Conservation (phyloP, 495 filamentous ascomycete species). For the Penicillium maclennaniae region DNA sequence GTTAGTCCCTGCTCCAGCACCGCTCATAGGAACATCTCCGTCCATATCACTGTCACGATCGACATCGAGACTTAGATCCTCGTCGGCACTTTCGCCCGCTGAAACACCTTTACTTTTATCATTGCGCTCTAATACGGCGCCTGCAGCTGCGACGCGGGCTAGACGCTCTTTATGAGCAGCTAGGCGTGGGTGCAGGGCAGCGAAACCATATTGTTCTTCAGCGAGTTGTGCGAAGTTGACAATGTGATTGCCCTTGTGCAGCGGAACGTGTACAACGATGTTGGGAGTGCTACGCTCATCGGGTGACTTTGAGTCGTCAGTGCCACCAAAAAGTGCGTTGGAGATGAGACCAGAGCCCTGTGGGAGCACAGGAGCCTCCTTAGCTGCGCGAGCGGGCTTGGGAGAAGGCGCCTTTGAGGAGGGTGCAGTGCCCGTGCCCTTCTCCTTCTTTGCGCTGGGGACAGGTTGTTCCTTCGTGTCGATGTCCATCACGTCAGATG, state of each 20-base stretch:
- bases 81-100: slow-evolving; percentile 64
- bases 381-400: slow-evolving; percentile 51
- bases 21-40: slow-evolving; percentile 76
- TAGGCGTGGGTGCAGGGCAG: slow-evolving; percentile 83
- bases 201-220: slow-evolving; percentile 90
- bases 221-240: slow-evolving; percentile 94
- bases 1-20: slow-evolving; percentile 43
- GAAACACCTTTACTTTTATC: slow-evolving; percentile 50
- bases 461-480: slow-evolving; percentile 28
- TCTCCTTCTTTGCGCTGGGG: slow-evolving; percentile 34
- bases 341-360: slow-evolving; percentile 67
- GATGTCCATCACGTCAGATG: slow-evolving; percentile 35
- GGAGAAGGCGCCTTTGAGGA: slow-evolving; percentile 58
- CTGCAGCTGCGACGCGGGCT: slow-evolving; percentile 76
- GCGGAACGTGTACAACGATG: slow-evolving; percentile 76
- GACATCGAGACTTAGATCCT: slow-evolving; percentile 41
- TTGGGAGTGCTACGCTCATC: slow-evolving; percentile 62
- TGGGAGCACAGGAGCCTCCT: slow-evolving; percentile 54
- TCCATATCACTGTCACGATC: slow-evolving; percentile 55
- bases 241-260: slow-evolving; percentile 78
- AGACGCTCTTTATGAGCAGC: slow-evolving; percentile 80
- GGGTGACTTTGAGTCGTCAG: slow-evolving; percentile 36
- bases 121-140: slow-evolving; percentile 72
- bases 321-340: slow-evolving; percentile 56
- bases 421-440: slow-evolving; percentile 41